Percentiles rank a stretch among this genome's conserved stretches.
Conservation (phyloP, 163 green algal genomes). For the Scenedesmus sp. region DNA sequence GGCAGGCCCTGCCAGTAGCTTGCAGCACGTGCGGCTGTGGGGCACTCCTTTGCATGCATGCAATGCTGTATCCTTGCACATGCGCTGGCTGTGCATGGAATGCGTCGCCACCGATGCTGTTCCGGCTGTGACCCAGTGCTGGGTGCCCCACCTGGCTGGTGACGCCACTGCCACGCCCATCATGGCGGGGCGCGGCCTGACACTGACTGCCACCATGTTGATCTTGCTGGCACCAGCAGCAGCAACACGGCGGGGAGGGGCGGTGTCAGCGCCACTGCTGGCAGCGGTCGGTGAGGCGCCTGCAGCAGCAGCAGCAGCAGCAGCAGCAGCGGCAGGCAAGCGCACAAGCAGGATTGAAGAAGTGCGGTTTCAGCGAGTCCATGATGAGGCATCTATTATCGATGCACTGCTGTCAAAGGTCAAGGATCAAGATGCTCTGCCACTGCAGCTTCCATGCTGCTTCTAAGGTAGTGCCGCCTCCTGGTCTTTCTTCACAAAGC, state of each 20-base stretch:
- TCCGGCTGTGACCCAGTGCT: too few relatives aligned
- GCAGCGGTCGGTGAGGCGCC: background rate
- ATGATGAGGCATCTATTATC: too few relatives aligned
- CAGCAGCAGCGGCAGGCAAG: background rate
- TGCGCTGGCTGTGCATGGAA: background rate
- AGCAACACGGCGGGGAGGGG: background rate
- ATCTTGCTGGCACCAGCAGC: background rate
- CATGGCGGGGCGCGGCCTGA: background rate
- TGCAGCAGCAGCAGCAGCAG: background rate
- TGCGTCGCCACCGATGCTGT: background rate
- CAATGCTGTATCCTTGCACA: background rate
- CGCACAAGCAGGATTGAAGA: too few relatives aligned
- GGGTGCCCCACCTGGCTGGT: background rate
- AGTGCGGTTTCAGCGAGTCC: too few relatives aligned
- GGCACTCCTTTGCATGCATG: background rate
- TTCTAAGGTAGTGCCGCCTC: too few relatives aligned
- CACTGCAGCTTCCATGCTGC: too few relatives aligned
- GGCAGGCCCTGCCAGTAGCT: too few relatives aligned
- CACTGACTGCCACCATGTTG: background rate
- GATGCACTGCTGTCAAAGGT: too few relatives aligned
- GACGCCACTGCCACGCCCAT: background rate
- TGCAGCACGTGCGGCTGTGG: background rate
- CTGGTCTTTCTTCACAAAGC: too few relatives aligned
- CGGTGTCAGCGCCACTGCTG: background rate
- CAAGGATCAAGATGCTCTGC: too few relatives aligned